Base-by-base conservation (phyloP, 2,329 filamentous ascomycete species). In the Niveomyces coronatus region DNA sequence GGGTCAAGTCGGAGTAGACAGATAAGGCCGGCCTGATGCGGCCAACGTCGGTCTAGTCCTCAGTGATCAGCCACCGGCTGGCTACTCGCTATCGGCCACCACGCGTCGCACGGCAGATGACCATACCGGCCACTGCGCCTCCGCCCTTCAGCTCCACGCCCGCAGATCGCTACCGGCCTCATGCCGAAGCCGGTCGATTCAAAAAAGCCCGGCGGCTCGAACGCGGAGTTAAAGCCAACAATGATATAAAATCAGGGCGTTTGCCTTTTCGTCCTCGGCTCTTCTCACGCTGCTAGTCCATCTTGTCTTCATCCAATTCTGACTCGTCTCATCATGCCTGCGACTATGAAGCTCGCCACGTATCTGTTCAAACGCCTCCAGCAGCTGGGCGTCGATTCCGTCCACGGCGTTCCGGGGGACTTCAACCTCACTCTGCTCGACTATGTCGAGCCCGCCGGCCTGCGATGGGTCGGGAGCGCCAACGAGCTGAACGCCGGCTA, bases 341-440 rank as follows among this genome's bases (percentile, higher is more conserved):
- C 35, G 16, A 45, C 41, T 3, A 29, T 45, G 20, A 68, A 73
- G 41, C 65, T 77, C 35, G 70, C 71, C 31, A 68, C 76, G 47
- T 81, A 80, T 45, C 65, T 82, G 47, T 79, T 78, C 49, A 65
- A 59, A 23, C 63, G 77, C 31, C 61, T 81, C 11, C 58, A 67
- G 43, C 67, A 81, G 48, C 60, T 80, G 10, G 75, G 76, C 24
- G 64, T 80, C 20, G 59, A 64, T 18, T 73, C 73, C 9, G 55
- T 81, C 32, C 66, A 68, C 39, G 70, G 70, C 14, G 63, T 73
- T 1, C 64, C 64, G 2, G 63, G 63, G 34, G 61, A 63, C 46
- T 64, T 54, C 48, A 62, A 63, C 29, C 57, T 63, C 10, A 51
- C 46, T 0, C 41, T 59, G 16, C 51, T 64, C 5, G 61, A 64